phyloP scores from a whole-genome alignment of 768 basidiomycete species.

The Tulasnella sp. region DNA sequence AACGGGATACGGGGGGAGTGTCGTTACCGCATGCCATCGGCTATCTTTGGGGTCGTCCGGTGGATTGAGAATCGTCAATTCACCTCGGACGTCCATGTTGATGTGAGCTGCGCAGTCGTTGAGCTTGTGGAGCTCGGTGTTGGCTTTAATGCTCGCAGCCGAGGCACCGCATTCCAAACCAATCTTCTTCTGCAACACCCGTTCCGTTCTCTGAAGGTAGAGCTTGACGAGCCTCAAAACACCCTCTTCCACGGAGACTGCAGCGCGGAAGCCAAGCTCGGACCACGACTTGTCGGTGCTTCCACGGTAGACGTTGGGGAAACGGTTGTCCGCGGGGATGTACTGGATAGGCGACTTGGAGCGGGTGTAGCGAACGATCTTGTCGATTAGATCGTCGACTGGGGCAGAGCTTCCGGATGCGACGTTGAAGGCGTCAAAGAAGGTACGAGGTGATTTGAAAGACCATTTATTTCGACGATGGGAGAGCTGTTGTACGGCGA shows the following conservation, averaged over 20 bases:
- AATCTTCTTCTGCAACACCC: background rate
- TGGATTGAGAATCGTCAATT: slow-evolving; percentile 24
- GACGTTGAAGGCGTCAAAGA: slow-evolving; percentile 26
- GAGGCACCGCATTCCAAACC: background rate
- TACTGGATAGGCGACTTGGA: slow-evolving; percentile 28
- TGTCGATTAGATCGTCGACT: slow-evolving; percentile 26
- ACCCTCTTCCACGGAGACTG: slow-evolving; percentile 25
- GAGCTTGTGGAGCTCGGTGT: slow-evolving; percentile 25
- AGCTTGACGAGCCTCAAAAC: slow-evolving; percentile 24
- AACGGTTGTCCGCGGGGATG: slow-evolving; percentile 21
- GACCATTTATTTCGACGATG: background rate
- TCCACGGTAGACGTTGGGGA: background rate
- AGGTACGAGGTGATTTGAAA: background rate
- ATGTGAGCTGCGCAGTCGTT: slow-evolving; percentile 30
- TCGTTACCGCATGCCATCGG: background rate
- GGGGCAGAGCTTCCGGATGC: slow-evolving; percentile 27
- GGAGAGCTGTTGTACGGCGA: slow-evolving; percentile 23
- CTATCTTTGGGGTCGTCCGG: background rate
- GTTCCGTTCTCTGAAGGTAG: background rate
- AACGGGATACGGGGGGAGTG: background rate
- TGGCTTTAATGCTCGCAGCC: background rate
- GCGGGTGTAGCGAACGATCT: slow-evolving; percentile 25
- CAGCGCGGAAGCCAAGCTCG: slow-evolving; percentile 27
- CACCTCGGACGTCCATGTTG: slow-evolving; percentile 27
- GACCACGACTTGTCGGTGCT: slow-evolving; percentile 8